A percentile compares a stretch with the other conserved stretches of the same genome.
These are phyloP conservation scores for Penicillium sp. DNA, from an alignment of 2,329 filamentous ascomycete genomes.

Conservation along the genomic window DNA sequence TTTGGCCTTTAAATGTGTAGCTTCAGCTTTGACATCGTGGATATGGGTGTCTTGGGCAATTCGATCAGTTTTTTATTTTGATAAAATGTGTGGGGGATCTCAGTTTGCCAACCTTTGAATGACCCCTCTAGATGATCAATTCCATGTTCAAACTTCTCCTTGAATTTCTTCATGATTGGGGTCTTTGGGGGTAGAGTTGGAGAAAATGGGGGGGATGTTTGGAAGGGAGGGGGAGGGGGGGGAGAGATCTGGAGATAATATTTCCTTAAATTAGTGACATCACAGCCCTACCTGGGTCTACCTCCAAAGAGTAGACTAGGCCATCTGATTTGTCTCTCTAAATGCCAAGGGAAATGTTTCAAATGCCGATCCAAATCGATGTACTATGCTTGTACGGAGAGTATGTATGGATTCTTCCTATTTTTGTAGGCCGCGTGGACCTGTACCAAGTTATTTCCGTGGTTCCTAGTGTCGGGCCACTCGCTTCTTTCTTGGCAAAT, in stretches of 20 bases:
- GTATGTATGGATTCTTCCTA: neutral
- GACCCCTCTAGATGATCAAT: constrained; percentile 28
- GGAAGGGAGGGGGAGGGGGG: neutral
- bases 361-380: neutral
- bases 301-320: neutral
- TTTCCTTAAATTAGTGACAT: constrained; percentile 9
- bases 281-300: constrained; percentile 17
- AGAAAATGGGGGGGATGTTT: neutral
- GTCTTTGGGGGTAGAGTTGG: neutral
- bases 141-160: constrained; percentile 23
- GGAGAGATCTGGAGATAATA: constrained; percentile 6
- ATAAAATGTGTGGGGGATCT: neutral
- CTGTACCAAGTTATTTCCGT: neutral
- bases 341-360: constrained; percentile 3
- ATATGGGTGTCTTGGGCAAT: constrained; percentile 35
- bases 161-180: constrained; percentile 29
- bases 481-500: neutral
- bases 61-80: neutral
- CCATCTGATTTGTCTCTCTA: neutral
- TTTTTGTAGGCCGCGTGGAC: constrained; percentile 3
- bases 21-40: constrained; percentile 50
- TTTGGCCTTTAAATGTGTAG: constrained; percentile 61
- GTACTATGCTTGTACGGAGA: neutral
- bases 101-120: constrained; percentile 25
- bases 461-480: neutral